Percentiles rank a stretch among this genome's conserved stretches.
These are phyloP conservation scores for Actinidia arguta DNA, from an alignment of 179 eudicot species.

Conservation along the genomic window DNA sequence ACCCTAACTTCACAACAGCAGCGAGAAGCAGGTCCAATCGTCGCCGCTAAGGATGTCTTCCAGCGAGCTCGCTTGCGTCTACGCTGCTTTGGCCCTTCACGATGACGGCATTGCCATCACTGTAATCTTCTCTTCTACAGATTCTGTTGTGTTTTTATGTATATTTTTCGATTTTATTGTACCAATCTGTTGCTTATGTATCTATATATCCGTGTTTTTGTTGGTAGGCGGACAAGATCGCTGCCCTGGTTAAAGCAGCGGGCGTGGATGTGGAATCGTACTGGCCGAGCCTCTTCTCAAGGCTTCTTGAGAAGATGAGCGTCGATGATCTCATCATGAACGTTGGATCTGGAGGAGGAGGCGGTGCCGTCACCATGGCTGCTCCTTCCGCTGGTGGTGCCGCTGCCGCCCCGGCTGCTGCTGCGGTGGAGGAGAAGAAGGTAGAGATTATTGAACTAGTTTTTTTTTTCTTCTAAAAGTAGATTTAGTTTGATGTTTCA, in stretches of 20 bases:
- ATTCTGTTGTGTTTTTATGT: background rate
- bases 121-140: conserved; percentile 24
- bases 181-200: background rate
- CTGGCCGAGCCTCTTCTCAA: conserved; percentile 82
- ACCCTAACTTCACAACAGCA: too few species aligned
- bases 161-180: background rate
- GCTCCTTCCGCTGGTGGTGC: conserved; percentile 42
- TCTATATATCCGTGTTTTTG: background rate
- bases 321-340: conserved; percentile 66
- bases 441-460: conserved; percentile 5
- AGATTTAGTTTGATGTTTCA: background rate
- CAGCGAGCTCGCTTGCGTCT: conserved; percentile 65
- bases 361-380: conserved; percentile 44
- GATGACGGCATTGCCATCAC: conserved; percentile 77
- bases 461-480: background rate
- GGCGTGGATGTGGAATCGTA: conserved; percentile 55
- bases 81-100: conserved; percentile 70
- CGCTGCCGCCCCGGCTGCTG: conserved; percentile 47
- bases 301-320: conserved; percentile 68
- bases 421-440: conserved; percentile 68
- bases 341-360: conserved; percentile 55
- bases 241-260: conserved; percentile 58
- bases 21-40: too few species aligned
- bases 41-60: conserved; percentile 38
- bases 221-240: conserved; percentile 66